Evolutionary conservation across 345 rosid genomes (phyloP).

Genomic region (Melaleuca quinquenervia): DNA sequence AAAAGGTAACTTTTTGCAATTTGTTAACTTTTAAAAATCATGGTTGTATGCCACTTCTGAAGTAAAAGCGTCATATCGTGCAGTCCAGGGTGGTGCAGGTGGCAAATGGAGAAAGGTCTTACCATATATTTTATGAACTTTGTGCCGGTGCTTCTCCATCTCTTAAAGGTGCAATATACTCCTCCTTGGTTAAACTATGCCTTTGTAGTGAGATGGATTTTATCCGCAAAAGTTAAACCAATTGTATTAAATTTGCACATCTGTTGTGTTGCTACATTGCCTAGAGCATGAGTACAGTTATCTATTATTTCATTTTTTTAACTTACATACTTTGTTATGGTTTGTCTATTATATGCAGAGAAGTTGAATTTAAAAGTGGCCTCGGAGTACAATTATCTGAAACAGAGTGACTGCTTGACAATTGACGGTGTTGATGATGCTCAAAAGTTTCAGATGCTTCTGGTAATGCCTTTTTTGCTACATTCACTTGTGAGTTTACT

Average conservation of each 20-base stretch:
- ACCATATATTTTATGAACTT: constrained; percentile 81
- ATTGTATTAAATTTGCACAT: not conserved
- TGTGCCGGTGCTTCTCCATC: constrained; percentile 86
- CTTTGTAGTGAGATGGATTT: not conserved
- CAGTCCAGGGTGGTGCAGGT: constrained; percentile 97
- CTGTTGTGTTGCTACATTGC: not conserved
- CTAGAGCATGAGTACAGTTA: not conserved
- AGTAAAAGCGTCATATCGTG: constrained; percentile 18
- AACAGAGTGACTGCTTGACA: constrained; percentile 74
- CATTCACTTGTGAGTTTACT: not conserved
- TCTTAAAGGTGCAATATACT: constrained; percentile 52
- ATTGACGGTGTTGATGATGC: constrained; percentile 75
- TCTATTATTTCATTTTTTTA: not conserved
- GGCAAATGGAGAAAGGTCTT: constrained; percentile 82
- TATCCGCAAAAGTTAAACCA: not conserved
- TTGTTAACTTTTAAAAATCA: not conserved
- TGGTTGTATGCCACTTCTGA: constrained; percentile 16
- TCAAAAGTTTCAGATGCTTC: constrained; percentile 47
- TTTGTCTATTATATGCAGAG: constrained; percentile 35
- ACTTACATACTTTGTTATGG: not conserved
- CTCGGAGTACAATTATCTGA: constrained; percentile 70
- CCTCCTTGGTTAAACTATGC: not conserved
- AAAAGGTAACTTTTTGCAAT: constrained; percentile 59
- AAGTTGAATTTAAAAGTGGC: constrained; percentile 69
- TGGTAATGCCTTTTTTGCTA: constrained; percentile 32